These are phyloP conservation scores for Panaeolus cyanescens DNA, from an alignment of 768 basidiomycete genomes.

Conservation along the genomic window DNA sequence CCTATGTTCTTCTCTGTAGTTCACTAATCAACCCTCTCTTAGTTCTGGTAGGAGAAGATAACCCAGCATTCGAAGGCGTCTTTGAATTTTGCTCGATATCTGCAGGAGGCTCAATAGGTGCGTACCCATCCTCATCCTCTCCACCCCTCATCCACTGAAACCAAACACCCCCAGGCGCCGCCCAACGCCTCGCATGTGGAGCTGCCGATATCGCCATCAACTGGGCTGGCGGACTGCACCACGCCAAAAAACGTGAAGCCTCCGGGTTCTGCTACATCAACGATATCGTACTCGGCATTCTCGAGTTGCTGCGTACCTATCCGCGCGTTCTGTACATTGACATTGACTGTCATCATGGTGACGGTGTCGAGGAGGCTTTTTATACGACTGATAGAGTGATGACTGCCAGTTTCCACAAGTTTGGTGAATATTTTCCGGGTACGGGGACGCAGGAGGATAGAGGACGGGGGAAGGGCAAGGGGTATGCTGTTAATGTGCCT, in stretches of 20 bases:
- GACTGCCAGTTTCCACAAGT: conserved; percentile 97
- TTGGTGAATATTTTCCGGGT: conserved; percentile 93
- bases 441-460: conserved; percentile 84
- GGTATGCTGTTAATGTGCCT: conserved; percentile 92
- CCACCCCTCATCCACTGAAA: conserved; percentile 5
- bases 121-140: conserved; percentile 20
- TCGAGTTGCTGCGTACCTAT: conserved; percentile 86
- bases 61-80: conserved; percentile 93
- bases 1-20: background rate
- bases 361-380: conserved; percentile 98
- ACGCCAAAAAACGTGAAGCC: conserved; percentile 99
- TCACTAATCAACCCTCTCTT: conserved; percentile 33
- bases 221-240: conserved; percentile 98
- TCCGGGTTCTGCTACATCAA: conserved; percentile 99
- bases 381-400: conserved; percentile 97
- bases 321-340: conserved; percentile 95
- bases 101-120: conserved; percentile 92
- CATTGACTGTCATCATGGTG: conserved; percentile 98
- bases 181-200: conserved; percentile 77
- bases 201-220: conserved; percentile 93
- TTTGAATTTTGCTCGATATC: conserved; percentile 98
- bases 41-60: conserved; percentile 85
- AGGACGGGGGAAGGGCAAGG: conserved; percentile 81
- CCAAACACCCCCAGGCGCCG: conserved; percentile 58
- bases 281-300: conserved; percentile 92